Evolutionary conservation across 768 basidiomycete genomes (phyloP), one percentile per base, ranked within the genome.

Genomic region (Mycena albidolilacea): DNA sequence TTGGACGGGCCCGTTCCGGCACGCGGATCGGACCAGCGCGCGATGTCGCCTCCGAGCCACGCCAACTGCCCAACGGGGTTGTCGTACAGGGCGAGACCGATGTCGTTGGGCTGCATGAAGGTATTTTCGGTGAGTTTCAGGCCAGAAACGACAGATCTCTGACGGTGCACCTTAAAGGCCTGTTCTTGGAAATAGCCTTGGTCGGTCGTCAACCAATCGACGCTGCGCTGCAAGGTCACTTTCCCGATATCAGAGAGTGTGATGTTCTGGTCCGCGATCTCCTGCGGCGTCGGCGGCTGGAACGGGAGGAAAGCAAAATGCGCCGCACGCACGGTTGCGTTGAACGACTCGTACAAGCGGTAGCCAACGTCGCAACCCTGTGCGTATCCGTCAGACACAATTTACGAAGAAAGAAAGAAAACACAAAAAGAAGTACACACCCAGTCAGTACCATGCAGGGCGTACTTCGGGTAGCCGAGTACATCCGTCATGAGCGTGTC

Each of bases 401-500:
- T 1, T 30, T 30, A 30, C 14, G 19, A 61, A 46, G 43, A 19
- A 1, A 43, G 17, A n/a, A 57, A 41, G 46, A 64, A 48, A 5
- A 12, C 9, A 5, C 12, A 5, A 1, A 35, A 38, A n/a, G 21
- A 52, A 30, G 7, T 55, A 37, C 21, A 37, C 23, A 79, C 80
- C 76, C 77, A 79, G 58, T 81, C 80, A 30, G 76, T 76, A 5
- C 70, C 80, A 39, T 78, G 71, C 21, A 75, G 70, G n/a, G 75
- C 77, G 50, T 80, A 81, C 50, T 58, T 64, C 15, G 65, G 58
- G 67, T 81, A 81, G 2, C 77, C 78, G 7, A 81, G 74, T 8
- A 79, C 76, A 37, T 78, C 77, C 14, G 69, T 73, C 78, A 81
- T 79, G n/a, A 81, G 73, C 12, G 72, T 77, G 64, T 81, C 77